Evolutionary conservation across 2,329 filamentous ascomycete genomes (phyloP), one percentile per base, ranked within the genome.

Genomic region (Fusarium sp.): DNA sequence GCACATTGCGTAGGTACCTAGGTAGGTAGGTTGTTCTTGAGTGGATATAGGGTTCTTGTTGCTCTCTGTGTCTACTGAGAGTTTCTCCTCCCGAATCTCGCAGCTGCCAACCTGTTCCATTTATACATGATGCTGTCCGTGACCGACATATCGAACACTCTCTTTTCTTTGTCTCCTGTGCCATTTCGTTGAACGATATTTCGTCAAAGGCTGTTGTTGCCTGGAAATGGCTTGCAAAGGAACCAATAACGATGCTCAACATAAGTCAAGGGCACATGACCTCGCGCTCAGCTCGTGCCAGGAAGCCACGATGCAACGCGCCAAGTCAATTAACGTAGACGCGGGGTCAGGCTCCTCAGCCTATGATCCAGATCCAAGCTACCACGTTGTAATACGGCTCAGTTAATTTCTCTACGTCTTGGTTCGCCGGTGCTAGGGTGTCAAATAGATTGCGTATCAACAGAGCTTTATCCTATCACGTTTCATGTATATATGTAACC

Each of bases 211-310:
- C 69, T 41, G 68, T 63, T 72, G 62, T 60, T 74, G 68, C 68
- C 68, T 73, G 62, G 43, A 8, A 14, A 66, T 72, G 65, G 61
- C 72, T 73, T 72, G 44, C 21, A 31, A 12, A 52, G 44, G 58
- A 31, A 28, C 66, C 69, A 71, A 71, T 73, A 41, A 50, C 30
- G 11, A 28, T 12, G n/a, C n/a, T 26, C 16, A 18, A 46, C 30
- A n/a, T 46, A 53, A 61, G 45, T 58, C 53, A 25, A 43, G 21
- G 31, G 62, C 73, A 75, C 72, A 73, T 75, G 73, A 75, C 66
- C 62, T 68, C 70, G 73, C 60, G 73, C 65, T 49, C 49, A 44
- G 37, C 50, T 58, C 73, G 71, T 57, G 72, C 54, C 56, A 48
- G 25, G 51, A 64, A 58, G 49, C 34, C 21, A 43, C 44, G 59